Percentiles rank a stretch among this genome's conserved stretches.
Conservation (phyloP, 1,284 basidiomycete species). For the Moesziomyces parantarcticus region DNA sequence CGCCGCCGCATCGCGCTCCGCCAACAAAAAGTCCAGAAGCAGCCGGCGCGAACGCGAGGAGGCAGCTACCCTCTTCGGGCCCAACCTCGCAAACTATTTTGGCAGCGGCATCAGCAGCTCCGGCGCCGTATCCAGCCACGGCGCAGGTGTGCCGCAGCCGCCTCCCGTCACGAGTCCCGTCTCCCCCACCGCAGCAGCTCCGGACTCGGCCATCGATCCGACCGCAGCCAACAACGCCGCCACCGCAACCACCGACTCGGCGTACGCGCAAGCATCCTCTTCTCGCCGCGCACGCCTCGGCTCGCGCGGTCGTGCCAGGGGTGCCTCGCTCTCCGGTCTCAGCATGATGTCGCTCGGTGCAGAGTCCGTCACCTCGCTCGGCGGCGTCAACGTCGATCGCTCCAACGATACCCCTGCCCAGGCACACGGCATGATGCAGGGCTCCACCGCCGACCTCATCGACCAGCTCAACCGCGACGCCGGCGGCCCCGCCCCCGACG, state of each 20-base stretch:
- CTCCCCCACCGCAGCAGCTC: slow-evolving; percentile 15
- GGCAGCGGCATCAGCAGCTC: slow-evolving; percentile 51
- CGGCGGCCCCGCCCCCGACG: slow-evolving; percentile 4
- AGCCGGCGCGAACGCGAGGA: slow-evolving; percentile 55
- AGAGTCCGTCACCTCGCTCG: slow-evolving; percentile 47
- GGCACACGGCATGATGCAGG: slow-evolving; percentile 42
- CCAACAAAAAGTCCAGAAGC: slow-evolving; percentile 29
- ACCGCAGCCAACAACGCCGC: background rate
- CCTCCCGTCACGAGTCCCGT: slow-evolving; percentile 12
- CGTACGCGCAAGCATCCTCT: slow-evolving; percentile 16
- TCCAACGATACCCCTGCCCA: slow-evolving; percentile 10
- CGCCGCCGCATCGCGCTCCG: slow-evolving; percentile 9
- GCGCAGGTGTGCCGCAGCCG: slow-evolving; percentile 22
- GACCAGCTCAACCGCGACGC: slow-evolving; percentile 31
- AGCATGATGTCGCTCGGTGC: slow-evolving; percentile 53
- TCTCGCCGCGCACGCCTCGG: slow-evolving; percentile 49
- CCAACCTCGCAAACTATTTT: slow-evolving; percentile 61
- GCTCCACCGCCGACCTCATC: slow-evolving; percentile 47
- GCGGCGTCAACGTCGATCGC: slow-evolving; percentile 31
- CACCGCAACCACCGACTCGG: background rate
- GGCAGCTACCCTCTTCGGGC: slow-evolving; percentile 58
- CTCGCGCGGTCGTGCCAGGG: slow-evolving; percentile 55
- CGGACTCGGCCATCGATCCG: slow-evolving; percentile 2
- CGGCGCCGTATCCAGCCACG: slow-evolving; percentile 44
- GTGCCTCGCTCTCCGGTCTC: slow-evolving; percentile 57